These are phyloP conservation scores for Salvia splendens DNA, from an alignment of 257 asterid species.

Conservation along the genomic window DNA sequence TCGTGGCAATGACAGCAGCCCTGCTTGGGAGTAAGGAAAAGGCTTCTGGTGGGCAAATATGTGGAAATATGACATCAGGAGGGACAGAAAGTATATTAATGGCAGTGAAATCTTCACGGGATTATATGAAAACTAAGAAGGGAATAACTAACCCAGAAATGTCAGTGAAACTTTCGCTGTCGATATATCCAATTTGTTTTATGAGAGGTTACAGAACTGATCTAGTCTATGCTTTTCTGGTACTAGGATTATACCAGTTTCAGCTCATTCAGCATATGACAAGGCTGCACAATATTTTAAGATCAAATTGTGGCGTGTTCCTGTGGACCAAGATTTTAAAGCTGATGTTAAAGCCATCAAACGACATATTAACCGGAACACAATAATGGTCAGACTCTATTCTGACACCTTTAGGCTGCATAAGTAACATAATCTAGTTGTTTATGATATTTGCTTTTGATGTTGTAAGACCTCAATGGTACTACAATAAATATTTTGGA, in stretches of 20 bases:
- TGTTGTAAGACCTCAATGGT: not conserved
- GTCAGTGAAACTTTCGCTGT: conserved; percentile 44
- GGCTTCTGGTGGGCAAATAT: conserved; percentile 76
- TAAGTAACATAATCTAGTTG: conserved; percentile 9
- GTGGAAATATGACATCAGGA: conserved; percentile 99
- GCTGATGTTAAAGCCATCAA: conserved; percentile 83
- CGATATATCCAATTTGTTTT: conserved; percentile 19
- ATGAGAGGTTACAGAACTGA: conserved; percentile 28
- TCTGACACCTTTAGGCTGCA: conserved; percentile 17
- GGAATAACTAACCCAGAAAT: conserved; percentile 92
- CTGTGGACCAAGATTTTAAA: conserved; percentile 75
- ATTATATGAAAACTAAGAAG: conserved; percentile 79
- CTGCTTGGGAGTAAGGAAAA: conserved; percentile 88
- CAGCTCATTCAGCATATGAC: conserved; percentile 99
- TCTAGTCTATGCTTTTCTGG: conserved; percentile 33
- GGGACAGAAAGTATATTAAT: conserved; percentile 96
- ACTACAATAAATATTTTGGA: not conserved
- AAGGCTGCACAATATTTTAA: conserved; percentile 97
- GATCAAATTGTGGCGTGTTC: conserved; percentile 91
- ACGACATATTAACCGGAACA: conserved; percentile 69
- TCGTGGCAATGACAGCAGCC: conserved; percentile 92
- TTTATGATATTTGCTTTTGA: conserved; percentile 20
- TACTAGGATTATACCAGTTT: conserved; percentile 88
- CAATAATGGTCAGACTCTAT: conserved; percentile 66
- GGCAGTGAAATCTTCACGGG: conserved; percentile 93